Base-by-base conservation (phyloP, 2,329 filamentous ascomycete species). In the Coniella lustricola region DNA sequence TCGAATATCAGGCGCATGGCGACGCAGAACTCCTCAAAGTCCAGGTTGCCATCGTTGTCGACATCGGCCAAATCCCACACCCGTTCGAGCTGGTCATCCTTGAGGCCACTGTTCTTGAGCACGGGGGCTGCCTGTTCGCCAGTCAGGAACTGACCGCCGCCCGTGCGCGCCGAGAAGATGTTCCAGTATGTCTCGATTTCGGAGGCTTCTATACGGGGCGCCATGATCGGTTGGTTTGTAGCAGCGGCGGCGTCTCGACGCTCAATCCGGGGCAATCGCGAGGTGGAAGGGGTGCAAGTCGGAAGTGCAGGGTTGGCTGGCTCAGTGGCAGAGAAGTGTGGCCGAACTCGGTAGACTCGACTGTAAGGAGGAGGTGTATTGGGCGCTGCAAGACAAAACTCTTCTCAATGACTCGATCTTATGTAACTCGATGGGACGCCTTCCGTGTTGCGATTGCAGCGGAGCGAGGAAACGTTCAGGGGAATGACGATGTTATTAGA, bases 11-110 rank as follows among this genome's bases (percentile, higher is more conserved):
- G 74, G 62, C 93, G 82, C 93, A 98, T 98, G 34, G 90, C 93
- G 50, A 98, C 93, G 67, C 93, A 98, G 67, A 98, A 98, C 75
- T 98, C 93, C 71, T 98, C 93, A 72, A 98, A 98, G 70, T 98
- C 93, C 47, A 98, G 76, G 68, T 94, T 94, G 55, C 93, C 93
- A 72, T 98, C 93, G 59, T 90, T 90, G 69, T 98, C 93, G 53
- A 98, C 89, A 65, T 98, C 93, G 50, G 93, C 89, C 54, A 98
- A 77, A 63, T 98, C 93, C 93, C 93, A 98, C 54, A 98, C 88
- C 59, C 84, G 81, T 71, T 97, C 93, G n/a, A 98, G 83, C 71
- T 98, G 91, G 62, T 77, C 76, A 61, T 82, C 78, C 48, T 75
- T 74, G 54, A 82, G 66, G 12, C 78, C 78, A 56, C 77, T 81